Evolutionary conservation across 2,329 filamentous ascomycete genomes (phyloP).

Genomic region (Pseudovirgaria hyperparasitica): DNA sequence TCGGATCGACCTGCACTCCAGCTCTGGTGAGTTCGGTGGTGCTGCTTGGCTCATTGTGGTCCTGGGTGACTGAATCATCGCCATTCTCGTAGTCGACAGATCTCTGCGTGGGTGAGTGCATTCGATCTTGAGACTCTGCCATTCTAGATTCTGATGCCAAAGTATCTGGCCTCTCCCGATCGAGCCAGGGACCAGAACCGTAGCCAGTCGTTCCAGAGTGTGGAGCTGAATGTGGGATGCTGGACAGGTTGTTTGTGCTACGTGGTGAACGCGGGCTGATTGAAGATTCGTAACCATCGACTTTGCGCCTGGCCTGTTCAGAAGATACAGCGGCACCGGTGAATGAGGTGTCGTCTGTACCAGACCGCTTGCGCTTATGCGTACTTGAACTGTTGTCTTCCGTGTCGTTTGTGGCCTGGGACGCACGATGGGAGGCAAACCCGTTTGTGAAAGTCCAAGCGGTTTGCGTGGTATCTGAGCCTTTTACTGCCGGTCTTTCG

Average conservation of each 20-base stretch:
- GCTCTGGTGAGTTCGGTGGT: conserved; percentile 28
- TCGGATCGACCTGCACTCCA: conserved; percentile 35
- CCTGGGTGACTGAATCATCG: conserved; percentile 6
- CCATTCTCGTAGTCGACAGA: conserved; percentile 6
- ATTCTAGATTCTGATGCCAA: conserved; percentile 10
- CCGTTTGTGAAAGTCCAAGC: not conserved
- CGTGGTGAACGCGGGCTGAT: conserved; percentile 19
- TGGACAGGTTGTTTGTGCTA: conserved; percentile 9
- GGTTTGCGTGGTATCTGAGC: conserved; percentile 11
- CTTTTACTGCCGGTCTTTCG: conserved; percentile 8
- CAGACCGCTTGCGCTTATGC: conserved; percentile 55
- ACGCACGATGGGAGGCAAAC: conserved; percentile 8
- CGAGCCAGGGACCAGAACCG: conserved; percentile 1
- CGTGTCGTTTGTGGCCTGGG: conserved; percentile 11
- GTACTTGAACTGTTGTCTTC: conserved; percentile 16
- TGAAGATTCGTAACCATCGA: conserved; percentile 21
- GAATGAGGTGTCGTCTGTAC: conserved; percentile 24
- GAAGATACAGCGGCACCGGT: conserved; percentile 18
- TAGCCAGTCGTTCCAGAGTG: not conserved
- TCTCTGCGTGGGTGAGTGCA: conserved; percentile 8
- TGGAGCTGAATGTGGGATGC: not conserved
- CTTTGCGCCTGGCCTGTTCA: conserved; percentile 24
- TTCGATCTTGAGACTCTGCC: conserved; percentile 14
- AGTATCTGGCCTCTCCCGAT: conserved; percentile 13
- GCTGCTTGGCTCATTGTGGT: conserved; percentile 9